phyloP scores from a whole-genome alignment of 1,284 basidiomycete species.

The Fistulina hepatica region DNA sequence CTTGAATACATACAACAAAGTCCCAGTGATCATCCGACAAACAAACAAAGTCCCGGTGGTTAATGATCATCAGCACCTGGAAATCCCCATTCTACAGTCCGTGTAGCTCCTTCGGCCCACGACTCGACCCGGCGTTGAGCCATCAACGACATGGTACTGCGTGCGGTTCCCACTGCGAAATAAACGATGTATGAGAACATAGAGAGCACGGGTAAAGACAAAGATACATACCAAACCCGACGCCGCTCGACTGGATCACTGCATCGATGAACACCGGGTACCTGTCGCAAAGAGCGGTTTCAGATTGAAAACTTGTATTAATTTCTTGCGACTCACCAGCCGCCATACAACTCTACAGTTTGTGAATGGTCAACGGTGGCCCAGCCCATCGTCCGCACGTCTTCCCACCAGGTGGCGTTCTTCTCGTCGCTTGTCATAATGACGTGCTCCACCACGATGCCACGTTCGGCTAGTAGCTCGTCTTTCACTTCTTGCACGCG shows the following conservation, averaged over 20 bases:
- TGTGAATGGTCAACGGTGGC: conserved; percentile 44
- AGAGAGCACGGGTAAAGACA: neutral
- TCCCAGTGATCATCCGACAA: no score
- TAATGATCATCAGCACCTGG: conserved; percentile 12
- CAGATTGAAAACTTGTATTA: no score
- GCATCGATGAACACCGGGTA: conserved; percentile 14
- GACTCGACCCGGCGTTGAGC: conserved; percentile 9
- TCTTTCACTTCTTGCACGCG: conserved; percentile 53
- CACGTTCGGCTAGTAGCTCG: conserved; percentile 39
- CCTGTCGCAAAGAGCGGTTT: no score
- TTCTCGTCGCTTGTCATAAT: conserved; percentile 66
- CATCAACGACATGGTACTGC: conserved; percentile 11
- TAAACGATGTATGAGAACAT: conserved; percentile 3
- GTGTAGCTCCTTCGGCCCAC: conserved; percentile 8
- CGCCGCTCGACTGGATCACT: conserved; percentile 10
- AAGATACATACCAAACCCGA: no score
- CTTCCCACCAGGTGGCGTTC: conserved; percentile 55
- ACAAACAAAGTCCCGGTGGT: neutral
- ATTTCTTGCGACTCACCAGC: conserved; percentile 34
- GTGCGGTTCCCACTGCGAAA: conserved; percentile 13
- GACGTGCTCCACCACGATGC: conserved; percentile 41
- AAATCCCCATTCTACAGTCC: conserved; percentile 11
- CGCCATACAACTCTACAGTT: conserved; percentile 42
- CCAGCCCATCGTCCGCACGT: conserved; percentile 50
- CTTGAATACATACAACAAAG: no score